These are phyloP conservation scores for Viola odorata DNA, from an alignment of 345 rosid species.

Conservation along the genomic window DNA sequence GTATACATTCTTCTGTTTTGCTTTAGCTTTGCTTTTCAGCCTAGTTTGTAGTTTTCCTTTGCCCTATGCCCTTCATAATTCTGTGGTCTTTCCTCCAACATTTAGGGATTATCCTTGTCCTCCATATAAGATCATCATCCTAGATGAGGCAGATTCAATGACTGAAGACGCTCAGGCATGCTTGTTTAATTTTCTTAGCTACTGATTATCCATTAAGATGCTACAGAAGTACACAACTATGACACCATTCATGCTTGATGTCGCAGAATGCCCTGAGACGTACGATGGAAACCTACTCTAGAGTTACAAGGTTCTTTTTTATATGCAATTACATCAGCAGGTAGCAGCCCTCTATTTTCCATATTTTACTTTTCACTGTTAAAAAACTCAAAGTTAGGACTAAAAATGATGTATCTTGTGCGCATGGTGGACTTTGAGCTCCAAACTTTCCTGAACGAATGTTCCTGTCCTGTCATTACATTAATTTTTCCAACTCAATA, in stretches of 20 bases:
- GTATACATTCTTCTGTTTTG: constrained; percentile 25
- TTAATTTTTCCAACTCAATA: too few relatives aligned
- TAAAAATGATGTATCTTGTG: too few relatives aligned
- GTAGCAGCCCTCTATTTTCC: constrained; percentile 19
- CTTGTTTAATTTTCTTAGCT: constrained; percentile 7
- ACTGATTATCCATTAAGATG: background rate
- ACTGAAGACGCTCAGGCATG: constrained; percentile 98
- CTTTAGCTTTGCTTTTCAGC: background rate
- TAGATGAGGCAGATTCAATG: constrained; percentile 98
- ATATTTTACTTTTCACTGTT: too few relatives aligned
- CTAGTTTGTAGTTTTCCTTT: background rate
- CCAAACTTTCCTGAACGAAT: too few relatives aligned
- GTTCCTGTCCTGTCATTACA: too few relatives aligned
- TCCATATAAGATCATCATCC: constrained; percentile 78
- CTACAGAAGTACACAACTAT: constrained; percentile 3
- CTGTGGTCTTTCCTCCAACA: constrained; percentile 7
- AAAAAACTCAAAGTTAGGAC: background rate
- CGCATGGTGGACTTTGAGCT: too few relatives aligned
- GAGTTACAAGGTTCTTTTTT: constrained; percentile 91
- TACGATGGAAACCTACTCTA: constrained; percentile 94
- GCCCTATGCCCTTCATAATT: constrained; percentile 1
- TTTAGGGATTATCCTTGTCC: constrained; percentile 87
- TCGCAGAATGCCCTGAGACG: constrained; percentile 86
- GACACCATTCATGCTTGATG: background rate
- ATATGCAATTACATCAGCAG: constrained; percentile 97